phyloP scores from a whole-genome alignment of 1,139 yeast genomes.

The Debaryomycetaceae sp. region DNA sequence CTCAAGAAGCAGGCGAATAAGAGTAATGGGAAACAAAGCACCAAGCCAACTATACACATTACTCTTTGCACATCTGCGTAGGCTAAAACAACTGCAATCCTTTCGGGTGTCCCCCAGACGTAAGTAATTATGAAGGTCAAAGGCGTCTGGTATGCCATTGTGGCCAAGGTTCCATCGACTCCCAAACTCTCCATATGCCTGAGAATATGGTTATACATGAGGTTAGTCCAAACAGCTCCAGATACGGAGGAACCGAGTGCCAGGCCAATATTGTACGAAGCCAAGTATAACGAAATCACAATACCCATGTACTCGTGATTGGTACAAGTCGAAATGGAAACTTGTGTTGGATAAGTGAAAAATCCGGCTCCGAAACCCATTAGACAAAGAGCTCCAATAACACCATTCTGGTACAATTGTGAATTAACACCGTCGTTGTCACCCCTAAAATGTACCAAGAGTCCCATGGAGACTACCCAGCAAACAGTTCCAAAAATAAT shows the following conservation, averaged over 20 bases:
- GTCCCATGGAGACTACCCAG: slow-evolving; percentile 58
- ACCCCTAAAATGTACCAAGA: slow-evolving; percentile 57
- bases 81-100: slow-evolving; percentile 53
- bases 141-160: slow-evolving; percentile 52
- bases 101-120: slow-evolving; percentile 60
- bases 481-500: slow-evolving; percentile 53
- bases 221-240: slow-evolving; percentile 63
- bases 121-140: slow-evolving; percentile 41
- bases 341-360: slow-evolving; percentile 65
- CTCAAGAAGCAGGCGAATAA: slow-evolving; percentile 48
- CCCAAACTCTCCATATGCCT: slow-evolving; percentile 12
- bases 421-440: slow-evolving; percentile 36
- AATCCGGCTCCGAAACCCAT: slow-evolving; percentile 74
- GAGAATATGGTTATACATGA: slow-evolving; percentile 12
- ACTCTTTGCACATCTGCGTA: slow-evolving; percentile 59
- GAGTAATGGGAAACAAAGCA: slow-evolving; percentile 53
- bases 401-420: slow-evolving; percentile 40
- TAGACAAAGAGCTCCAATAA: slow-evolving; percentile 62
- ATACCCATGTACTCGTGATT: slow-evolving; percentile 66
- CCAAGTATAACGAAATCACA: slow-evolving; percentile 52
- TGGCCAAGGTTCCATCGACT: slow-evolving; percentile 26
- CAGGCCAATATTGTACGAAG: slow-evolving; percentile 58
- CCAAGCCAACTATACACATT: slow-evolving; percentile 55
- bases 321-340: slow-evolving; percentile 59
- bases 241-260: slow-evolving; percentile 54